Evolutionary conservation across 2,329 filamentous ascomycete species (phyloP).

Genomic region (Acrocalymma vagum): DNA sequence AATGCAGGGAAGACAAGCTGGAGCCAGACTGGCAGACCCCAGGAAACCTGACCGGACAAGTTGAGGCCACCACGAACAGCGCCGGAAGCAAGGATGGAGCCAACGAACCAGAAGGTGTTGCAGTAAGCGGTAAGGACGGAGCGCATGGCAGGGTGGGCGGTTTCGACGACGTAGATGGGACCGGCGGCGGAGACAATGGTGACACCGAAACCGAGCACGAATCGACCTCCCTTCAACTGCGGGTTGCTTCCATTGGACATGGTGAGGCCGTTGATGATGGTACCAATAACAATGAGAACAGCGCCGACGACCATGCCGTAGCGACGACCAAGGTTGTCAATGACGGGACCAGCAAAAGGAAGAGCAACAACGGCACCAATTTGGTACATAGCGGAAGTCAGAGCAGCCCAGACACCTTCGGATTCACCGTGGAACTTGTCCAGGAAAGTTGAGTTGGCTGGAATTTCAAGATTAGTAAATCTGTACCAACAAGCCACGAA

Average conservation of each 20-base stretch:
- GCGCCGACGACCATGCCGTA: conserved; percentile 63
- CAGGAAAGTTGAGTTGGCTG: conserved; percentile 55
- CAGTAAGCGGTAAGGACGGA: conserved; percentile 55
- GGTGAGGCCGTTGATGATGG: conserved; percentile 57
- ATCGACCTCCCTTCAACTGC: conserved; percentile 65
- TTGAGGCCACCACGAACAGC: conserved; percentile 30
- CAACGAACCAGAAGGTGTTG: conserved; percentile 56
- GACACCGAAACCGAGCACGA: conserved; percentile 68
- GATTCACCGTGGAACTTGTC: conserved; percentile 52
- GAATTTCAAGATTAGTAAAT: conserved; percentile 1
- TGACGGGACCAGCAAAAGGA: conserved; percentile 56
- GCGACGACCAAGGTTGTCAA: conserved; percentile 53
- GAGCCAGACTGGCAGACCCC: conserved; percentile 35
- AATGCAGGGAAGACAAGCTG: conserved; percentile 42
- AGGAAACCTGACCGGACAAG: conserved; percentile 24
- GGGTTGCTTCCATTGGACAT: conserved; percentile 49
- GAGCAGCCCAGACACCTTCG: conserved; percentile 54
- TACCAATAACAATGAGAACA: conserved; percentile 57
- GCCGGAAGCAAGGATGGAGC: conserved; percentile 39
- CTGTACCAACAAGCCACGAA: background rate
- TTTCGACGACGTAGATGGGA: conserved; percentile 67
- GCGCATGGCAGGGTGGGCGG: conserved; percentile 67
- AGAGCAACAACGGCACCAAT: conserved; percentile 56
- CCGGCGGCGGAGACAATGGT: conserved; percentile 64
- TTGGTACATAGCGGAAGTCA: conserved; percentile 58